phyloP scores from a whole-genome alignment of 352 stramenopile species.

The Globisporangium iwayamae region DNA sequence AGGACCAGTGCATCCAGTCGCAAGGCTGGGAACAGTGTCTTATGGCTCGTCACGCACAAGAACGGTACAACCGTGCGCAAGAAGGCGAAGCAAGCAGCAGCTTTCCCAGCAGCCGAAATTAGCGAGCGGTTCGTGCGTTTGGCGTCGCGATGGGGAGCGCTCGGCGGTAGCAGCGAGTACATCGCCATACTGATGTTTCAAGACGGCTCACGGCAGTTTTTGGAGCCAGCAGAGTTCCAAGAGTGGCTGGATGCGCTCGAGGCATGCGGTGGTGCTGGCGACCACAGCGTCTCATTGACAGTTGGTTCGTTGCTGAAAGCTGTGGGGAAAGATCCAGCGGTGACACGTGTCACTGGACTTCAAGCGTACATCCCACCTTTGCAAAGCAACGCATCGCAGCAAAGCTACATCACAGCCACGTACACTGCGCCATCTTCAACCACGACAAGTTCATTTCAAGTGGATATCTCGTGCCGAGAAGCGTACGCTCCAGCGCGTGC shows the following conservation, averaged over 20 bases:
- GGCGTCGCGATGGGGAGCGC: slow-evolving; percentile 18
- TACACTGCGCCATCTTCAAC: slow-evolving; percentile 2
- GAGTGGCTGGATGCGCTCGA: slow-evolving; percentile 23
- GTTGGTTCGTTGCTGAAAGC: not conserved
- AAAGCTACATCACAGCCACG: slow-evolving; percentile 1
- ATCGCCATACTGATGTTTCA: slow-evolving; percentile 19
- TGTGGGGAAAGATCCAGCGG: not conserved
- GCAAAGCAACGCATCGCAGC: not conserved
- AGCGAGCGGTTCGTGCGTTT: slow-evolving; percentile 46
- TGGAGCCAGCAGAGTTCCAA: slow-evolving; percentile 19
- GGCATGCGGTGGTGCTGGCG: too few species aligned
- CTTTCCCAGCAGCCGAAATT: slow-evolving; percentile 27
- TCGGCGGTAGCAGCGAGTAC: not conserved
- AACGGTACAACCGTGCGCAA: slow-evolving; percentile 41
- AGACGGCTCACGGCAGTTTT: slow-evolving; percentile 7
- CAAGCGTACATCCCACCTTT: slow-evolving; percentile 20
- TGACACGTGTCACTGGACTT: slow-evolving; percentile 14
- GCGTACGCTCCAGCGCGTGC: slow-evolving; percentile 14
- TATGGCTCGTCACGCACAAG: slow-evolving; percentile 56
- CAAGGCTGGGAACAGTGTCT: not conserved
- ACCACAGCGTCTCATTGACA: not conserved
- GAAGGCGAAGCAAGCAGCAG: slow-evolving; percentile 20
- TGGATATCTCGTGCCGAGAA: slow-evolving; percentile 19
- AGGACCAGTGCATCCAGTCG: not conserved
- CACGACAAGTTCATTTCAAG: slow-evolving; percentile 4